These are phyloP conservation scores for Mycena kentingensis DNA, from an alignment of 768 basidiomycete genomes.

Conservation along the genomic window DNA sequence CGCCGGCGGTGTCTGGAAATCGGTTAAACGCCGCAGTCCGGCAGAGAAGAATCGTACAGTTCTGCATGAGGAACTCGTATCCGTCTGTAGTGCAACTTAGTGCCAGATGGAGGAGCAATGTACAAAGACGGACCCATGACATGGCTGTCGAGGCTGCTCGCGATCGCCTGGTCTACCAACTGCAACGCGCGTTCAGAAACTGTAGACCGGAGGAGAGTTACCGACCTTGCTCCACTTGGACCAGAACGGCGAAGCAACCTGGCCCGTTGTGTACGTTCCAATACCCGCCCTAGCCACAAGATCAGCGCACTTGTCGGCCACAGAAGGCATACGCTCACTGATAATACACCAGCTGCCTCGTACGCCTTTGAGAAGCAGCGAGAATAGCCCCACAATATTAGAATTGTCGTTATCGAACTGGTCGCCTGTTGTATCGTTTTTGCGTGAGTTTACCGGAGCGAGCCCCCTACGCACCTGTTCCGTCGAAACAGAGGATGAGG, in stretches of 20 bases:
- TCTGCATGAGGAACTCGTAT: slow-evolving; percentile 65
- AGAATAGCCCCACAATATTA: slow-evolving; percentile 41
- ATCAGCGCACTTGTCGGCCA: background rate
- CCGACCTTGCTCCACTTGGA: slow-evolving; percentile 36
- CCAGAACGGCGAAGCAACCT: slow-evolving; percentile 50
- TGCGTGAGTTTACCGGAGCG: too few species aligned
- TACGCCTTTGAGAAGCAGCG: slow-evolving; percentile 40
- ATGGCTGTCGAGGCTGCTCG: slow-evolving; percentile 51
- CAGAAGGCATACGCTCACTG: slow-evolving; percentile 24
- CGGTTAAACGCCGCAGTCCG: too few species aligned
- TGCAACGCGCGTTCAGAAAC: background rate
- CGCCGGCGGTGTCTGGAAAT: slow-evolving; percentile 40
- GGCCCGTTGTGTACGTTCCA: slow-evolving; percentile 57
- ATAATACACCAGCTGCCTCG: slow-evolving; percentile 45
- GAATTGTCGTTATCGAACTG: slow-evolving; percentile 40
- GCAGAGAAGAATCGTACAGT: slow-evolving; percentile 40
- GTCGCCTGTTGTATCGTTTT: too few species aligned
- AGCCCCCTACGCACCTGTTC: too few species aligned
- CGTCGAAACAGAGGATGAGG: too few species aligned
- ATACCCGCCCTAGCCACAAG: slow-evolving; percentile 71
- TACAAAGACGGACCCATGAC: slow-evolving; percentile 48
- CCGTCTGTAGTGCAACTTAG: slow-evolving; percentile 42
- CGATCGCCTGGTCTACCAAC: slow-evolving; percentile 40
- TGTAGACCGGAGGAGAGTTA: background rate
- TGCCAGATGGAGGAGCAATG: too few species aligned